These are phyloP conservation scores for Thinopyrum obtusiflorum DNA, from an alignment of 202 grass and related monocot species.

Conservation along the genomic window DNA sequence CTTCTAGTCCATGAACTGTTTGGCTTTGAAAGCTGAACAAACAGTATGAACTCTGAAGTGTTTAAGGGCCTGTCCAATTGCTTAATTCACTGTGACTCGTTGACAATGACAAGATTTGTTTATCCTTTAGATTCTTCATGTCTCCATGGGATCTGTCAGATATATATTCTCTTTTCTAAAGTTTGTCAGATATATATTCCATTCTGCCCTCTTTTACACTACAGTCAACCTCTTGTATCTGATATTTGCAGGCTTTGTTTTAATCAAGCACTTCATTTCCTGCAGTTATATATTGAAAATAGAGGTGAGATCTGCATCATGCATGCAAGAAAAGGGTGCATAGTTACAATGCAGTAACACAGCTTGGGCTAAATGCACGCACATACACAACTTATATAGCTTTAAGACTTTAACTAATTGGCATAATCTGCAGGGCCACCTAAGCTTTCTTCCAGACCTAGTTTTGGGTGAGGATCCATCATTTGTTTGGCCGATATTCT, in stretches of 20 bases:
- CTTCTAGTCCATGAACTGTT: neutral
- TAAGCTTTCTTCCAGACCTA: neutral
- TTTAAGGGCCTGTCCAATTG: neutral
- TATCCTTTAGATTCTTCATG: slow-evolving; percentile 29
- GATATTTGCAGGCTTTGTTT: neutral
- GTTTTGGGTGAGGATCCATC: neutral
- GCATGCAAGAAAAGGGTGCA: neutral
- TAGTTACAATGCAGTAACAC: neutral
- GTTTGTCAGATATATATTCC: slow-evolving; percentile 30
- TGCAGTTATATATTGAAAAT: neutral
- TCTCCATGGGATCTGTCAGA: slow-evolving; percentile 17
- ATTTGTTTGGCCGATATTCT: neutral
- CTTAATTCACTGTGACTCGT: neutral
- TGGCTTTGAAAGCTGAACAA: neutral
- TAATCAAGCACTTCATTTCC: slow-evolving; percentile 13
- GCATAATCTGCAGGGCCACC: neutral
- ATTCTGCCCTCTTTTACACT: slow-evolving; percentile 18
- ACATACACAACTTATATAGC: neutral
- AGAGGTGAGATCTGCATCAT: neutral
- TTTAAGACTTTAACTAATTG: neutral
- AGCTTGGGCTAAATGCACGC: neutral
- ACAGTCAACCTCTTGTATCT: slow-evolving; percentile 6
- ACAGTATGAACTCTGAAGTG: neutral
- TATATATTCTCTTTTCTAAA: neutral
- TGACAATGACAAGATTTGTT: neutral